A percentile compares a stretch with the other conserved stretches of the same genome.
phyloP scores from a whole-genome alignment of 1,284 basidiomycete genomes.

The Melampsora larici-populina region DNA sequence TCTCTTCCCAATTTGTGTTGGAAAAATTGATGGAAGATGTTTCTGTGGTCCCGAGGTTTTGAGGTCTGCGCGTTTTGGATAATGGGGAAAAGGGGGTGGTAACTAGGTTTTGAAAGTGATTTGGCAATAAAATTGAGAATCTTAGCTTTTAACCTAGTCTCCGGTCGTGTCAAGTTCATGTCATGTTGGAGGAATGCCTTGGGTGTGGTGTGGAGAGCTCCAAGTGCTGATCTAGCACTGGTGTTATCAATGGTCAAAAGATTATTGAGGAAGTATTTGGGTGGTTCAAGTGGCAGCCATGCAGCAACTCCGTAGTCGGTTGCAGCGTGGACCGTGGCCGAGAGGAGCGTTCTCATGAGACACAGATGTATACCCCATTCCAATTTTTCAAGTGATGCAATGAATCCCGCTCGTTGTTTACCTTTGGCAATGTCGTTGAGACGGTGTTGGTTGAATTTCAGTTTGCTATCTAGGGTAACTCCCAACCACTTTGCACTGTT shows the following conservation, averaged over 20 bases:
- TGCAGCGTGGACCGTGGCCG: too few species aligned
- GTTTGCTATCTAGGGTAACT: neutral
- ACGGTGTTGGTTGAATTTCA: constrained; percentile 13
- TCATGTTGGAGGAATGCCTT: neutral
- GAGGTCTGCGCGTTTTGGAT: neutral
- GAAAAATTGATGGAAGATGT: neutral
- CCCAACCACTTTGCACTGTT: constrained; percentile 10
- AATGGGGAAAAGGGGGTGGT: neutral
- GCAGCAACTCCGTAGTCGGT: neutral
- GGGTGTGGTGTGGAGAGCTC: neutral
- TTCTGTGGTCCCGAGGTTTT: neutral
- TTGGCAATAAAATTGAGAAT: too few species aligned
- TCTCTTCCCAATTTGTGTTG: neutral
- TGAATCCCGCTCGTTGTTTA: neutral
- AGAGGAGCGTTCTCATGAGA: too few species aligned
- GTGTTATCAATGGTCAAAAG: neutral
- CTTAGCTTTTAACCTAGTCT: neutral
- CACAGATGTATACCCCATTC: neutral
- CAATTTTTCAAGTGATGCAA: neutral
- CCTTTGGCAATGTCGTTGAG: neutral
- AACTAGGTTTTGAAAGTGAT: neutral
- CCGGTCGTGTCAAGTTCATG: neutral
- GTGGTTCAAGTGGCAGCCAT: neutral
- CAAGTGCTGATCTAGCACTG: neutral
- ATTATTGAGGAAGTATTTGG: neutral